phyloP scores from a whole-genome alignment of 2,329 filamentous ascomycete genomes.

The Talaromyces verruculosus region DNA sequence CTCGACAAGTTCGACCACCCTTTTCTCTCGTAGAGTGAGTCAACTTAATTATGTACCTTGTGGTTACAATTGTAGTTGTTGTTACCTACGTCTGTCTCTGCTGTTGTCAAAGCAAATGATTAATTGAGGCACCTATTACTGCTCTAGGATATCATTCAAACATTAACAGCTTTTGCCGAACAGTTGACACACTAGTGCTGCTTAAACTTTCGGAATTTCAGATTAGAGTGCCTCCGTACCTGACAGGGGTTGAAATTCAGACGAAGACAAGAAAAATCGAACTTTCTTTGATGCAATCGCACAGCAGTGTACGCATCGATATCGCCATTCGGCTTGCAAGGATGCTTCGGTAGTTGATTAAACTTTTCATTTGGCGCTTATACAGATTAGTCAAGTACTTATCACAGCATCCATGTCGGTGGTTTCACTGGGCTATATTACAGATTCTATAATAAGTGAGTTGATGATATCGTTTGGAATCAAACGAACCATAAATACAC shows the following conservation, averaged over 20 bases:
- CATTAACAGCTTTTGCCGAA: too few relatives aligned
- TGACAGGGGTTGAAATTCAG: background rate
- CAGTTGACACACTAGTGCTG: background rate
- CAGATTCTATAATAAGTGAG: background rate
- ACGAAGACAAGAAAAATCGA: background rate
- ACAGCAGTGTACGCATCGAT: background rate
- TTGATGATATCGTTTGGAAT: background rate
- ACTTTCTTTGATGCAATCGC: background rate
- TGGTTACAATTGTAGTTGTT: background rate
- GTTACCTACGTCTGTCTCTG: too few relatives aligned
- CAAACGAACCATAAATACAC: background rate
- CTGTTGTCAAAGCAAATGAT: too few relatives aligned
- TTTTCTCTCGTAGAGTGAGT: background rate
- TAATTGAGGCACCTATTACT: background rate
- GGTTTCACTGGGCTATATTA: background rate
- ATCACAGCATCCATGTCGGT: background rate
- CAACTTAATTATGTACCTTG: background rate
- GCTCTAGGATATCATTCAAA: background rate
- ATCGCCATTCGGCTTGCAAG: constrained; percentile 4
- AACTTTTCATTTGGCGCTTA: background rate
- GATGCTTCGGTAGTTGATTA: constrained; percentile 7
- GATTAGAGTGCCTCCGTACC: constrained; percentile 1
- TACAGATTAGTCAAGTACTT: constrained; percentile 5
- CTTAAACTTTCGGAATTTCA: background rate
- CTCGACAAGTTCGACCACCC: background rate